Base-by-base conservation (phyloP, 495 filamentous ascomycete genomes). In the Aspergillus sparsus region DNA sequence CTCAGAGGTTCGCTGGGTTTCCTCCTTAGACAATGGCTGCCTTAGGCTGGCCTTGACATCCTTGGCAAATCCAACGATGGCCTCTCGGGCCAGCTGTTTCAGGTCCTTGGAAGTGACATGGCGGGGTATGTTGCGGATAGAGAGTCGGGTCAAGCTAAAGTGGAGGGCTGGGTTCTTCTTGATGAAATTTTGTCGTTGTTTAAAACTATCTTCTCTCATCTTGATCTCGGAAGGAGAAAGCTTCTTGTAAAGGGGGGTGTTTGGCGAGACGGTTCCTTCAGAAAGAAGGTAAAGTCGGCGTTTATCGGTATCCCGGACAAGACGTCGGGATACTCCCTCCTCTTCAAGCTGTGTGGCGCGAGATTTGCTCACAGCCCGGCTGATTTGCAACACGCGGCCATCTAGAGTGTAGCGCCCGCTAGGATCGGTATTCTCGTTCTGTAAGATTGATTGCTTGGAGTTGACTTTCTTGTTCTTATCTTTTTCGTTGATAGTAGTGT, bases 131-230 rank as follows among this genome's bases (percentile, higher is more conserved):
- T 99, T 99, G 61, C 94, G 91, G 51, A 99, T 78, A 0, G 92
- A 90, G n/a, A 99, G 85, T 62, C 94, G 91, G 10, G 92, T 97
- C 16, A 99, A 79, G 67, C 88, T 92, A 51, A 99, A 77, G 71
- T 98, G 91, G 12, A 99, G 83, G 35, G 85, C 85, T 0, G 95
- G 94, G 72, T 98, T 97, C 68, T 82, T 86, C 74, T 96, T 85
- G 67, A 98, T 91, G 55, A 98, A 82, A 55, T 84, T 87, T 74
- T 95, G 91, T 32, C 94, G 88, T 70, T 98, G 94, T 68, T 87
- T 92, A 58, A 83, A 85, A 64, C 90, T 94, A 50, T 92, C 84
- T 69, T 97, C 93, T 42, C 94, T 84, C 81, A 97, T 88, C 65
- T 88, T 88, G 62, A 93, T 76, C 64, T 99, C 94, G 11, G 88